Conservation (phyloP, 1,284 basidiomycete genomes). For the Microstroma glucosiphilum region DNA sequence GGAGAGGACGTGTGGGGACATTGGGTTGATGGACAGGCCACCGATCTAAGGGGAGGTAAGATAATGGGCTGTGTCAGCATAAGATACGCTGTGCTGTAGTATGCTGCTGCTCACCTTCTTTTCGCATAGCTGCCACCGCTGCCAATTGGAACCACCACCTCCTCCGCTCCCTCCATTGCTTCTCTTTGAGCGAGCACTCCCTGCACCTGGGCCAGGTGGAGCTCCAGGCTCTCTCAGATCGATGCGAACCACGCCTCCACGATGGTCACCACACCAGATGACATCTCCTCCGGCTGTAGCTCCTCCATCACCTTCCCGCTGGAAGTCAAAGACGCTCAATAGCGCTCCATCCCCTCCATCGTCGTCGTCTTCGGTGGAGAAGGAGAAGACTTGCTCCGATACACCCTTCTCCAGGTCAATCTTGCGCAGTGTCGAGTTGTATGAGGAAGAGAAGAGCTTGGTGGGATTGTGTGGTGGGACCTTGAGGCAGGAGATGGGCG, state of each 20-base stretch:
- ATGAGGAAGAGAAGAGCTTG: constrained; percentile 35
- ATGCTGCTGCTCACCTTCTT: constrained; percentile 26
- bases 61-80: background rate
- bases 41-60: constrained; percentile 26
- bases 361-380: constrained; percentile 11
- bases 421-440: constrained; percentile 41
- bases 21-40: constrained; percentile 40
- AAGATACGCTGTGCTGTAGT: background rate
- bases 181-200: constrained; percentile 4
- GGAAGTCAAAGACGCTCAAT: constrained; percentile 43
- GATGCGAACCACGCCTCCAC: constrained; percentile 40
- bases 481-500: constrained; percentile 43
- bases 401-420: constrained; percentile 28
- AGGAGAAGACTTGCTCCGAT: constrained; percentile 33
- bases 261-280: constrained; percentile 48
- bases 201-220: no score
- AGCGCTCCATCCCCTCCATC: constrained; percentile 24
- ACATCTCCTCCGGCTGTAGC: constrained; percentile 21
- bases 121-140: constrained; percentile 46
- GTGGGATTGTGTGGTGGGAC: constrained; percentile 35
- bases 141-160: background rate
- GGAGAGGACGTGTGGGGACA: constrained; percentile 35
- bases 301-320: constrained; percentile 27
- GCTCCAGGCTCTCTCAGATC: constrained; percentile 28
- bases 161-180: background rate